Percentiles rank a stretch among this genome's conserved stretches.
These are phyloP conservation scores for Cyberlindnera maritima DNA, from an alignment of 805 yeast genomes.

Conservation along the genomic window DNA sequence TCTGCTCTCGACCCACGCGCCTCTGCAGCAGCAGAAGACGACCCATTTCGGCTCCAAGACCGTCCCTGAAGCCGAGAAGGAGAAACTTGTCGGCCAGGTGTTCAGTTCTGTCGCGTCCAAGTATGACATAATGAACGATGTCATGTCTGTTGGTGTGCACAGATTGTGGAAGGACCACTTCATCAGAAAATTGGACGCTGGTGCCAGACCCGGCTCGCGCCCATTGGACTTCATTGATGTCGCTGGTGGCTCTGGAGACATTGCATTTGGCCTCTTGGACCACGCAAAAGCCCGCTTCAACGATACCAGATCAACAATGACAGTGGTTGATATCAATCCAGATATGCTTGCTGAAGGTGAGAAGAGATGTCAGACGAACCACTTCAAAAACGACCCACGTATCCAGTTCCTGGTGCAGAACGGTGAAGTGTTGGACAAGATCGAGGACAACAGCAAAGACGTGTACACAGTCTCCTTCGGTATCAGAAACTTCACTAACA, in stretches of 20 bases:
- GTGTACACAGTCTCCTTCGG: constrained; percentile 97
- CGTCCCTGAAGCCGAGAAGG: constrained; percentile 77
- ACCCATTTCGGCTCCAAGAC: constrained; percentile 93
- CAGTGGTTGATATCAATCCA: constrained; percentile 90
- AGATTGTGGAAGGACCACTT: constrained; percentile 93
- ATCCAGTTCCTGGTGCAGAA: constrained; percentile 84
- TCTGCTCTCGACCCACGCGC: constrained; percentile 6
- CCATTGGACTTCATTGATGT: constrained; percentile 91
- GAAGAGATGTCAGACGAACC: constrained; percentile 61
- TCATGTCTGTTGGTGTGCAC: constrained; percentile 94
- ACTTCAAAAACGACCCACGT: constrained; percentile 50
- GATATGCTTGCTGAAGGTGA: constrained; percentile 96
- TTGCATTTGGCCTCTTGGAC: constrained; percentile 91
- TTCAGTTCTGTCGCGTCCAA: constrained; percentile 93
- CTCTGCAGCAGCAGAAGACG: constrained; percentile 35
- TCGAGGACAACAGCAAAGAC: constrained; percentile 86
- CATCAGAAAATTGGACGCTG: constrained; percentile 86
- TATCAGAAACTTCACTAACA: constrained; percentile 92
- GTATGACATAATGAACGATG: constrained; percentile 97
- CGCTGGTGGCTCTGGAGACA: constrained; percentile 99
- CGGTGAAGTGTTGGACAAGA: constrained; percentile 83
- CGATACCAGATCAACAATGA: constrained; percentile 77
- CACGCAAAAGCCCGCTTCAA: constrained; percentile 80
- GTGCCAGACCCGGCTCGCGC: constrained; percentile 81
- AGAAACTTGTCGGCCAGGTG: constrained; percentile 78